Base-by-base conservation (phyloP, 257 asterid genomes). In the Ilex aquifolium region DNA sequence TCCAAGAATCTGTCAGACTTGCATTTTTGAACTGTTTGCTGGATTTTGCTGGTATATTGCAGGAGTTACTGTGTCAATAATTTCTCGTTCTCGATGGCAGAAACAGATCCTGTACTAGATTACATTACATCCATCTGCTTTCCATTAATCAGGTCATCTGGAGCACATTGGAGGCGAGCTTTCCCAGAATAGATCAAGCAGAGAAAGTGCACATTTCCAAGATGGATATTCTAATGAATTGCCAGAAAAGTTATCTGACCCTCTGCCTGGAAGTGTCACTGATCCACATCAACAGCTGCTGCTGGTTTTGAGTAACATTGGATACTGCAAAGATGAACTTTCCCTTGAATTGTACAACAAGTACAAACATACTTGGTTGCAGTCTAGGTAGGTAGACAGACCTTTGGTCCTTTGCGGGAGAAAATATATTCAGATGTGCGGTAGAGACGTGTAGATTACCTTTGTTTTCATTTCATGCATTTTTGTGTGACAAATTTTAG, bases 251-350 rank as follows among this genome's bases (percentile, higher is more conserved):
- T 59, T 73, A 67, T 60, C 64, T 32, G 93, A 85, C 75, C 99
- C 87, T 63, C 88, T 75, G 65, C 95, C 95, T 72, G 99, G 94
- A 74, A 83, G 95, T 77, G 74, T 85, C 60, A 67, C 62, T 63
- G 96, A 89, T 75, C 88, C 88, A 15, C 96, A 89, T 78, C 88
- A 83, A 68, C 85, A 83, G 83, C 77, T 89, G 73, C 85, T 92
- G 66, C 87, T 92, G 95, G 96, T 89, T 74, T 78, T 92, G 74
- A 92, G 99, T 72, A 92, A 92, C 79, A 87, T 92, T 65, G 99
- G 99, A 73, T 89, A 80, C 74, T 87, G 96, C 84, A 89, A 85
- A 80, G 99, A 92, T 49, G 99, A 89, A 72, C 95, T 92, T 75
- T 77, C 96, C 64, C 77, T 57, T 72, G 97, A 92, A 44, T 72